A percentile compares a stretch with the other conserved stretches of the same genome.
These are phyloP conservation scores for Atractiella rhizophila DNA, from an alignment of 768 basidiomycete genomes.

Conservation along the genomic window DNA sequence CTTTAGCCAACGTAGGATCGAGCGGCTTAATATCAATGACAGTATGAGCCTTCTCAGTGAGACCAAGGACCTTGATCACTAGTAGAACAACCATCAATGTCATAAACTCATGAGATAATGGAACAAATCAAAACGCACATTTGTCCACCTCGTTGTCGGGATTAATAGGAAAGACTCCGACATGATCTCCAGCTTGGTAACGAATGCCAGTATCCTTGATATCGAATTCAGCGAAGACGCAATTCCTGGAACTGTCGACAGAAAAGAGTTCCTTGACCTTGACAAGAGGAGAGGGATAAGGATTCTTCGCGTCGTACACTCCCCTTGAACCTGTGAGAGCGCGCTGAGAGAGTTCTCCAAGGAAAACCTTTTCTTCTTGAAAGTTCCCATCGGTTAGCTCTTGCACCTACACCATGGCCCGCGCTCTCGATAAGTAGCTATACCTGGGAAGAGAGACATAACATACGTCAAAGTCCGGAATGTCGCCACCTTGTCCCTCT, in stretches of 20 bases:
- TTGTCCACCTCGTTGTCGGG: constrained; percentile 73
- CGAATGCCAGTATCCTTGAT: constrained; percentile 85
- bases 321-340: constrained; percentile 81
- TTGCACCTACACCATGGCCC: no score
- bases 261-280: constrained; percentile 66
- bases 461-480: constrained; percentile 81
- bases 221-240: constrained; percentile 78
- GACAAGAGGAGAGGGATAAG: constrained; percentile 60
- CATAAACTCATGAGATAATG: no score
- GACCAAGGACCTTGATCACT: constrained; percentile 58
- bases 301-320: constrained; percentile 94
- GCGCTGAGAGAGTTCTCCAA: constrained; percentile 85
- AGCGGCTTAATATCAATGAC: constrained; percentile 87
- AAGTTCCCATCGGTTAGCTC: constrained; percentile 41
- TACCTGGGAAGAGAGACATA: no score
- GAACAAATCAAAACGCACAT: no score
- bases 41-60: constrained; percentile 50
- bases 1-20: constrained; percentile 89
- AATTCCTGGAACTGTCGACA: constrained; percentile 52
- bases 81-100: no score
- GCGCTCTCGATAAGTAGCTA: no score
- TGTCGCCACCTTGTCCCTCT: constrained; percentile 86
- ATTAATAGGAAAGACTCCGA: constrained; percentile 92
- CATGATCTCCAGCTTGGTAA: constrained; percentile 97
- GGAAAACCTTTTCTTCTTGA: constrained; percentile 66